A percentile compares a stretch with the other conserved stretches of the same genome.
Evolutionary conservation across 768 basidiomycete species (phyloP).

Genomic region (Lactarius psammicola): DNA sequence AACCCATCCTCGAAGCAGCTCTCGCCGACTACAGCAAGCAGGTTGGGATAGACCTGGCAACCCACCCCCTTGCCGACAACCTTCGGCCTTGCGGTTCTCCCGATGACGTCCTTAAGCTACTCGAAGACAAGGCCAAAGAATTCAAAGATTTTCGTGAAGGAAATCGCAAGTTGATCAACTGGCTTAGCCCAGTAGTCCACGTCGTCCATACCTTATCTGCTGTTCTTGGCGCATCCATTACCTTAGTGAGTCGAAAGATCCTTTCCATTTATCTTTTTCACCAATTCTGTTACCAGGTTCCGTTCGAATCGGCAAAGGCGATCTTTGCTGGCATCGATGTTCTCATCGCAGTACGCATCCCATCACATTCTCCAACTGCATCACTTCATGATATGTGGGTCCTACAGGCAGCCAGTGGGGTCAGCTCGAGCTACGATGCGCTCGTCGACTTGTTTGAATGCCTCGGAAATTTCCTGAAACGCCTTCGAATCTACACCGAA

Average conservation of each 20-base stretch:
- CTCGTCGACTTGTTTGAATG: slow-evolving; percentile 4
- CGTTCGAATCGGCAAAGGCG: slow-evolving; percentile 1
- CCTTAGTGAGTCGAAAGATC: neutral
- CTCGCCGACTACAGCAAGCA: neutral
- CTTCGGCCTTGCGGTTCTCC: neutral
- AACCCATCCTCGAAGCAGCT: neutral
- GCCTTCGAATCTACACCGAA: slow-evolving; percentile 1
- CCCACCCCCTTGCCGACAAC: neutral
- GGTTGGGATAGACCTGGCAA: neutral
- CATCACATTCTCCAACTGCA: neutral
- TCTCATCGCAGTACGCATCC: too few species aligned
- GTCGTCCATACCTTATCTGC: neutral
- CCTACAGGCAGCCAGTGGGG: neutral
- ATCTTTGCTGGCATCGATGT: slow-evolving; percentile 5
- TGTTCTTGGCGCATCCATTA: neutral
- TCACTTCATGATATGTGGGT: neutral
- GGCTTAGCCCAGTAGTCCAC: neutral
- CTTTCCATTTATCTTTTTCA: neutral
- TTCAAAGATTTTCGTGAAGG: neutral
- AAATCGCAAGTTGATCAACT: neutral
- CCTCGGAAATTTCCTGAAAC: neutral
- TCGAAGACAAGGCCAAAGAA: neutral
- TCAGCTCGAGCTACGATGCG: neutral
- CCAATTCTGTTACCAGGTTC: neutral
- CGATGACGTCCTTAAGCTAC: neutral